A percentile compares a stretch with the other conserved stretches of the same genome.
phyloP scores from a whole-genome alignment of 176 grass and related monocot species.

The Pontederia crassipes region DNA sequence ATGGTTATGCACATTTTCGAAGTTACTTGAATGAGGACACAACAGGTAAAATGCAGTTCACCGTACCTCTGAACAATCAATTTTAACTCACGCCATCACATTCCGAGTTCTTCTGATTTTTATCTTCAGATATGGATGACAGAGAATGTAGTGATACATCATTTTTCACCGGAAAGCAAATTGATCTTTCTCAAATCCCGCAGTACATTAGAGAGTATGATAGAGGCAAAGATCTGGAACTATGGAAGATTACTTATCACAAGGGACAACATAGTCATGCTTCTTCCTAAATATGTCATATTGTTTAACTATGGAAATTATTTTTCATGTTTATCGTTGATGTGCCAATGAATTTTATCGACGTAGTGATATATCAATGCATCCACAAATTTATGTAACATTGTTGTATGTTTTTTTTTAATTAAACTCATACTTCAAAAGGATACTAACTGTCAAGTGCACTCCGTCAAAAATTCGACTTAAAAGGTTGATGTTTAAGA shows the following conservation, averaged over 20 bases:
- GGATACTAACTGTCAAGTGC: too few species aligned
- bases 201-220: constrained; percentile 70
- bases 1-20: constrained; percentile 63
- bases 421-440: too few species aligned
- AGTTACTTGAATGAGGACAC: constrained; percentile 41
- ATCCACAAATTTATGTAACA: too few species aligned
- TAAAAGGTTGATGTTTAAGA: too few species aligned
- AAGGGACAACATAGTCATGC: background rate
- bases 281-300: background rate
- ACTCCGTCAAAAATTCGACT: too few species aligned
- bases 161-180: constrained; percentile 36
- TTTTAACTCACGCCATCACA: background rate
- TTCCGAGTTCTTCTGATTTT: background rate
- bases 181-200: constrained; percentile 43
- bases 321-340: background rate
- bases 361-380: background rate
- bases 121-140: constrained; percentile 15
- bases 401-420: too few species aligned
- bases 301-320: background rate
- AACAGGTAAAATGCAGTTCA: constrained; percentile 11
- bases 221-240: constrained; percentile 58
- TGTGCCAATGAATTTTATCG: background rate
- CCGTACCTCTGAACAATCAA: background rate
- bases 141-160: background rate
- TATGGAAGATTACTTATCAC: constrained; percentile 49